Evolutionary conservation across 306 rosid genomes (phyloP).

Genomic region (Morella rubra): DNA sequence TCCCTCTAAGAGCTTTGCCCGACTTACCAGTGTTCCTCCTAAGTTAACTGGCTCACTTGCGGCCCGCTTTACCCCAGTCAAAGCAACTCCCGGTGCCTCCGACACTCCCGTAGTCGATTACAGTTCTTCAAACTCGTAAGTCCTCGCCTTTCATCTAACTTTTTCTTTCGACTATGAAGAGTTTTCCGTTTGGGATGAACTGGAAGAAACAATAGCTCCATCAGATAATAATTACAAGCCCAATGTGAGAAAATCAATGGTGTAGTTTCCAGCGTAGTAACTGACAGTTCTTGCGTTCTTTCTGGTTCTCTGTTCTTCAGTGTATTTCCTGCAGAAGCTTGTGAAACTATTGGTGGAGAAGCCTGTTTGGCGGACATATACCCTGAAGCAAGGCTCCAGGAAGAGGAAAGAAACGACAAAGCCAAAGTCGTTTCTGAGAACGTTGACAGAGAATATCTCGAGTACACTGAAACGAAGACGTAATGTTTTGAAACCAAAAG

Average conservation of each 20-base stretch:
- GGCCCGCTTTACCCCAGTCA: slow-evolving; percentile 34
- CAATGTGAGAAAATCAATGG: not conserved
- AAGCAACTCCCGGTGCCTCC: slow-evolving; percentile 22
- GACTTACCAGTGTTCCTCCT: slow-evolving; percentile 27
- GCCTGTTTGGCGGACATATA: slow-evolving; percentile 57
- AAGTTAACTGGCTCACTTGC: slow-evolving; percentile 27
- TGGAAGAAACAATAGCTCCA: too few species aligned
- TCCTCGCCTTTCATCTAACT: not conserved
- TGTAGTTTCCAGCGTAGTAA: not conserved
- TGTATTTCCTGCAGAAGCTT: slow-evolving; percentile 67
- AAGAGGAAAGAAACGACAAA: slow-evolving; percentile 21
- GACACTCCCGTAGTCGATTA: slow-evolving; percentile 53
- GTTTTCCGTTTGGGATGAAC: not conserved
- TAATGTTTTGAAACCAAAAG: slow-evolving; percentile 7
- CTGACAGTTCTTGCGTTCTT: not conserved
- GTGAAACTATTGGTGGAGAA: slow-evolving; percentile 71
- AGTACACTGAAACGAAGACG: slow-evolving; percentile 61
- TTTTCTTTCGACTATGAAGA: not conserved
- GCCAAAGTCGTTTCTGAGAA: slow-evolving; percentile 33
- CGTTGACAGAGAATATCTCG: slow-evolving; percentile 62
- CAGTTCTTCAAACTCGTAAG: slow-evolving; percentile 54
- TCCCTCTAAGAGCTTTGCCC: slow-evolving; percentile 37
- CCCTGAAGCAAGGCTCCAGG: slow-evolving; percentile 56
- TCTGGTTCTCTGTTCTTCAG: not conserved
- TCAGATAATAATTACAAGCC: not conserved